Evolutionary conservation across 352 stramenopile species (phyloP).

Genomic region (Blastocystis sp.): DNA sequence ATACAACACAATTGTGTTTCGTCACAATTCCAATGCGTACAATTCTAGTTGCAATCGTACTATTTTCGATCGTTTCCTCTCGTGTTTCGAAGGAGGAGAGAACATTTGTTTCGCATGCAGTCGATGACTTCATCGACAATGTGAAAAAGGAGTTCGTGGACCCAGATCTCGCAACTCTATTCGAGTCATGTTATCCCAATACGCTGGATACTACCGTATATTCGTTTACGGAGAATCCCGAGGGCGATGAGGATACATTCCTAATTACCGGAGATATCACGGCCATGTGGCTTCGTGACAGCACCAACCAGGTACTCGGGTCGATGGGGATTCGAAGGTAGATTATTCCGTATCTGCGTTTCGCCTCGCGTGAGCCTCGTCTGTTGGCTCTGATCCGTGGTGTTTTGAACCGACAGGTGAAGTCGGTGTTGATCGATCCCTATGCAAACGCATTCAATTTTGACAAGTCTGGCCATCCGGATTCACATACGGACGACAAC

Average conservation of each 20-base stretch:
- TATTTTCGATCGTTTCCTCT: neutral
- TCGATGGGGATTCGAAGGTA: constrained; percentile 11
- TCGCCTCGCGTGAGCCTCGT: constrained; percentile 27
- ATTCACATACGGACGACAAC: constrained; percentile 58
- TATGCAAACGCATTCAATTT: constrained; percentile 61
- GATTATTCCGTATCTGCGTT: constrained; percentile 58
- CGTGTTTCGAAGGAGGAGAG: constrained; percentile 46
- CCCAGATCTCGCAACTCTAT: constrained; percentile 54
- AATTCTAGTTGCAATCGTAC: neutral
- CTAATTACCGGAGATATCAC: constrained; percentile 60
- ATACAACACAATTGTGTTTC: neutral
- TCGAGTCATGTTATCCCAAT: constrained; percentile 59
- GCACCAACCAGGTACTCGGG: constrained; percentile 52
- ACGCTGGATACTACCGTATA: constrained; percentile 61
- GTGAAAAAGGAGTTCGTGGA: constrained; percentile 57
- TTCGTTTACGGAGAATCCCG: constrained; percentile 41
- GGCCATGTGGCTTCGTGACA: constrained; percentile 61
- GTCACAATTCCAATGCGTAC: neutral
- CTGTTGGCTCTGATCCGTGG: constrained; percentile 57
- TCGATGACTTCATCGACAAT: constrained; percentile 58
- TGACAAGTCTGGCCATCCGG: constrained; percentile 21
- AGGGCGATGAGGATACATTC: constrained; percentile 59
- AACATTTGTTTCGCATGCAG: constrained; percentile 54
- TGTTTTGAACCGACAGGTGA: constrained; percentile 58
- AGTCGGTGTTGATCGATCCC: constrained; percentile 58